Percentiles rank a stretch among this genome's conserved stretches.
phyloP scores from a whole-genome alignment of 2,329 filamentous ascomycete genomes.

The Gnomoniopsis sp. region DNA sequence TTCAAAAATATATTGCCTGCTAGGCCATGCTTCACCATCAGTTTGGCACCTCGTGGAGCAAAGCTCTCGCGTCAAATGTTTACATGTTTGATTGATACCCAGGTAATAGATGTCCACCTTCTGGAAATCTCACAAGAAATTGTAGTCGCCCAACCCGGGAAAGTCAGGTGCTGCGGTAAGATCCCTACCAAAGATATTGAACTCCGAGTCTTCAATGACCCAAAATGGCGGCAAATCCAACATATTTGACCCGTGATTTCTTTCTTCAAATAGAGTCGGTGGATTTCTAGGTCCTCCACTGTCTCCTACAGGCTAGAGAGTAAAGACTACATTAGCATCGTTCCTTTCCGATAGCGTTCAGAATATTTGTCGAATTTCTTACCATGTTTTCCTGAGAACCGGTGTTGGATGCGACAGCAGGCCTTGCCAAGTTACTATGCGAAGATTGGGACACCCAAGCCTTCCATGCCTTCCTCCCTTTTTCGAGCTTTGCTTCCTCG shows the following conservation, averaged over 20 bases:
- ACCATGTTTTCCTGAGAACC: not conserved
- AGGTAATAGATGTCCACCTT: not conserved
- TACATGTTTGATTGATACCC: not conserved
- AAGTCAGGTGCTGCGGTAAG: not conserved
- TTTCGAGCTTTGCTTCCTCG: not conserved
- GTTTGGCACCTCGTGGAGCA: too few species aligned
- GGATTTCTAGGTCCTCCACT: not conserved
- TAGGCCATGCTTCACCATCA: too few species aligned
- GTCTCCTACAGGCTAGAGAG: not conserved
- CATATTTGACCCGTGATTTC: not conserved
- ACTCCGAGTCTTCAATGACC: not conserved
- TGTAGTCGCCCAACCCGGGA: not conserved
- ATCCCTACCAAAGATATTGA: not conserved
- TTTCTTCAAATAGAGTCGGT: not conserved
- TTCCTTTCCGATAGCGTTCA: not conserved
- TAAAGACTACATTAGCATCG: not conserved
- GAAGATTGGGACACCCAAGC: not conserved
- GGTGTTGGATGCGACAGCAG: not conserved
- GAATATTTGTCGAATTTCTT: not conserved
- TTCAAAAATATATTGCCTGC: too few species aligned
- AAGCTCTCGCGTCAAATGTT: too few species aligned
- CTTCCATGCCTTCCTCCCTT: not conserved
- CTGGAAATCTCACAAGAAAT: not conserved
- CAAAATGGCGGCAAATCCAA: not conserved
- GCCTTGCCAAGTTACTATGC: not conserved